Percentiles rank a stretch among this genome's conserved stretches.
These are phyloP conservation scores for Rhynchospora pubera DNA, from an alignment of 176 grass and related monocot genomes.

Conservation along the genomic window DNA sequence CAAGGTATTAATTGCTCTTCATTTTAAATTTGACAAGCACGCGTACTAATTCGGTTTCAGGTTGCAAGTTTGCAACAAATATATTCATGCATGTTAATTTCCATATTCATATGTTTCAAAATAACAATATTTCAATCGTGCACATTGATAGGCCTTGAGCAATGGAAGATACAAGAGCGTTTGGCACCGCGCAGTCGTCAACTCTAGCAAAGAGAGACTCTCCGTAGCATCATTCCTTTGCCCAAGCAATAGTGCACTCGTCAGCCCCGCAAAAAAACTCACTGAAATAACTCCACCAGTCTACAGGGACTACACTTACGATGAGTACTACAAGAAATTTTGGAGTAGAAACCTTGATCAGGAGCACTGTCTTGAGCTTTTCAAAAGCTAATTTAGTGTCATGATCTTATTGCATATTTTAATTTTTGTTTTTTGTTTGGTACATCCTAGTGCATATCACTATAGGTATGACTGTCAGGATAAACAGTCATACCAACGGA, in stretches of 20 bases:
- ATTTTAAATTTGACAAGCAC: too few species aligned
- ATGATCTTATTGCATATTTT: background rate
- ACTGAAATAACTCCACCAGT: conserved; percentile 15
- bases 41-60: too few species aligned
- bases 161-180: conserved; percentile 85
- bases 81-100: too few species aligned
- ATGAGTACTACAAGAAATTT: conserved; percentile 75
- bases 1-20: too few species aligned
- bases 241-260: conserved; percentile 64
- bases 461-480: too few species aligned
- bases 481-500: too few species aligned
- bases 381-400: conserved; percentile 16
- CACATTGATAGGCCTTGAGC: conserved; percentile 47
- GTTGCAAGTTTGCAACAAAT: too few species aligned
- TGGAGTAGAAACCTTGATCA: conserved; percentile 80
- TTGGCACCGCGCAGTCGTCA: conserved; percentile 84
- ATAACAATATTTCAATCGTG: background rate
- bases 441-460: too few species aligned
- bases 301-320: conserved; percentile 59
- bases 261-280: conserved; percentile 43
- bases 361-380: conserved; percentile 71
- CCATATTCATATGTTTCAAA: background rate
- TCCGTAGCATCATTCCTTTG: conserved; percentile 96
- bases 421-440: background rate
- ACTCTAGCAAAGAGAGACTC: conserved; percentile 50